Evolutionary conservation across 2,329 filamentous ascomycete species (phyloP), one percentile per base, ranked within the genome.

Genomic region (Aspergillus japonicus): DNA sequence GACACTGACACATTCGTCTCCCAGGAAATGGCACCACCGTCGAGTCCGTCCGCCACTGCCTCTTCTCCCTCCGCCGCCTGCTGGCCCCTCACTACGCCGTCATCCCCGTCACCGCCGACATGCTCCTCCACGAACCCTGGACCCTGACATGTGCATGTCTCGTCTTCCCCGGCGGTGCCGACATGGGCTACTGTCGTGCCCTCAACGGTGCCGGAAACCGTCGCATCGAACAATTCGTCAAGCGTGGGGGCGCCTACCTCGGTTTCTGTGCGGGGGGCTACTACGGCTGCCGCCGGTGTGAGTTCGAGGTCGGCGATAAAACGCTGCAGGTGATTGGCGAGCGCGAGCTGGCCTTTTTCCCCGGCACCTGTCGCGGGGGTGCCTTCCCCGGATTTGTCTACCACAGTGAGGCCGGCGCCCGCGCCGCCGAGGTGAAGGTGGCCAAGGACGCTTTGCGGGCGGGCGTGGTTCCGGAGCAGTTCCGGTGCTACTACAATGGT

Each of bases 201-300:
- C 83, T 99, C 64, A 95, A 98, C 73, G 95, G 95, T 39, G 82
- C 87, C 55, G 95, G 94, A 1, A 99, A 98, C 75, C 84, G 89
- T 39, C 85, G 86, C 65, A 97, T 99, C 74, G 81, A 83, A 57
- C 89, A 94, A 66, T 99, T 90, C 70, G 91, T 99, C 53, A 89
- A 92, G 60, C 83, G 86, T 31, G 95, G 95, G 29, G 95, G 95
- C 16, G 82, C 85, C 0, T 99, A 95, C 71, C 83, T 99, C 2
- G 95, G 95, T 0, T 88, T 99, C 68, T 99, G 95, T 73, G 95
- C 95, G 2, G 95, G 95, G 5, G 95, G 90, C 11, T 99, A 99
- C 77, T 99, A 96, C 69, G 95, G 89, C 23, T 87, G 84, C 65
- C 81, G 83, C 44, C 83, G 82, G 63, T 97, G 94, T 72, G 95